phyloP scores from a whole-genome alignment of 768 basidiomycete species.

The Kwoniella dejecticola region DNA sequence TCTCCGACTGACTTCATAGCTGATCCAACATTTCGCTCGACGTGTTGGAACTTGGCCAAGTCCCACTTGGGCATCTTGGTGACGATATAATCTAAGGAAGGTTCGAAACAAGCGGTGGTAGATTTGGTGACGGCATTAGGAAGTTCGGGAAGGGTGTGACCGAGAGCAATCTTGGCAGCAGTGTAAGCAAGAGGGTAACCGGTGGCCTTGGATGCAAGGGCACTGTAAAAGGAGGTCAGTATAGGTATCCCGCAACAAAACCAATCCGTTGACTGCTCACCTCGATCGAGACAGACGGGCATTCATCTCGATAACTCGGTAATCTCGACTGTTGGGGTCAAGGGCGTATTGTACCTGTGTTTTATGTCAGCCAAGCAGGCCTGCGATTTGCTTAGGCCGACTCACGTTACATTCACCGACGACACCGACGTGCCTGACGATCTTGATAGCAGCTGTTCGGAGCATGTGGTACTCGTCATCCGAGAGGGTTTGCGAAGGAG shows the following conservation, averaged over 20 bases:
- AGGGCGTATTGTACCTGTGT: conserved; percentile 86
- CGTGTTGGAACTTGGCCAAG: conserved; percentile 93
- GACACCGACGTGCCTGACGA: conserved; percentile 65
- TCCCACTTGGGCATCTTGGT: conserved; percentile 99
- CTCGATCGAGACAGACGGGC: conserved; percentile 78
- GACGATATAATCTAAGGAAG: conserved; percentile 97
- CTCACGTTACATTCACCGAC: conserved; percentile 56
- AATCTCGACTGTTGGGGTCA: conserved; percentile 87
- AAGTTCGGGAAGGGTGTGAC: conserved; percentile 93
- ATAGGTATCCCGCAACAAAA: not conserved
- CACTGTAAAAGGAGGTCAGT: conserved; percentile 59
- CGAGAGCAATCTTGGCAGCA: conserved; percentile 96
- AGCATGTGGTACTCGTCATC: conserved; percentile 99
- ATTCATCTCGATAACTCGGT: conserved; percentile 98
- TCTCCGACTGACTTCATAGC: conserved; percentile 99
- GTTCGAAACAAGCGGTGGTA: conserved; percentile 98
- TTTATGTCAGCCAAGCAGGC: not conserved
- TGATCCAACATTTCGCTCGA: conserved; percentile 91
- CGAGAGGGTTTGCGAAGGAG: conserved; percentile 94
- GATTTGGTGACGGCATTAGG: conserved; percentile 99
- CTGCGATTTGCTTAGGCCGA: not conserved
- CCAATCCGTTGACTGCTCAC: conserved; percentile 54
- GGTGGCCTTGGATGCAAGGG: conserved; percentile 96
- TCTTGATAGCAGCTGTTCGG: conserved; percentile 94
- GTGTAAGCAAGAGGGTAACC: conserved; percentile 99